phyloP scores from a whole-genome alignment of 75 land plant genomes.

The Adiantum capillusveneris region DNA sequence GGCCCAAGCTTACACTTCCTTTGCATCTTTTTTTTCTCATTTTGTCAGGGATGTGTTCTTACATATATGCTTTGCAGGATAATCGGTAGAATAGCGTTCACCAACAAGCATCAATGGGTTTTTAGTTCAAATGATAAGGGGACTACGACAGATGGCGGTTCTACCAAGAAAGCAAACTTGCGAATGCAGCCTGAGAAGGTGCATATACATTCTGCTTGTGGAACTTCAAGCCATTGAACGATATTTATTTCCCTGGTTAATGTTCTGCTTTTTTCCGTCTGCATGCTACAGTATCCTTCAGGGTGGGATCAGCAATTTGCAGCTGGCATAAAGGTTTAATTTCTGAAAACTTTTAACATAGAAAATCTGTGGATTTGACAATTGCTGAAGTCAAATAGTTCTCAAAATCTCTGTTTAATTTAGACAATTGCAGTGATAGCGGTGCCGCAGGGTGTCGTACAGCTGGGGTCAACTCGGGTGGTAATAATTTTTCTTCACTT shows the following conservation, averaged over 20 bases:
- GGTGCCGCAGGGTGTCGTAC: constrained; percentile 58
- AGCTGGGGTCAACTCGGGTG: constrained; percentile 57
- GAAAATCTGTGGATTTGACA: not conserved
- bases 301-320: constrained; percentile 56
- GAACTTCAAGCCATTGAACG: not conserved
- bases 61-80: constrained; percentile 19
- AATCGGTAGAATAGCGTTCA: constrained; percentile 53
- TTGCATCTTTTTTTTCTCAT: constrained; percentile 1
- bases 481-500: constrained; percentile 22
- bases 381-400: not conserved
- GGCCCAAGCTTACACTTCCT: not conserved
- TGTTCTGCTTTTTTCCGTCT: constrained; percentile 1
- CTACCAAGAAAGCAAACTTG: not conserved
- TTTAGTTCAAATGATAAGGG: constrained; percentile 5
- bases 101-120: constrained; percentile 47
- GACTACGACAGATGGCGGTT: not conserved
- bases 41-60: no score
- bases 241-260: not conserved
- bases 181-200: not conserved
- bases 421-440: constrained; percentile 74
- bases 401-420: constrained; percentile 4
- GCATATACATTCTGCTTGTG: not conserved
- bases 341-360: not conserved
- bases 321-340: constrained; percentile 59
- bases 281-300: constrained; percentile 32